Evolutionary conservation across 164 flowering plant species (phyloP).

Genomic region (Kalanchoe fedtschenkoi): DNA sequence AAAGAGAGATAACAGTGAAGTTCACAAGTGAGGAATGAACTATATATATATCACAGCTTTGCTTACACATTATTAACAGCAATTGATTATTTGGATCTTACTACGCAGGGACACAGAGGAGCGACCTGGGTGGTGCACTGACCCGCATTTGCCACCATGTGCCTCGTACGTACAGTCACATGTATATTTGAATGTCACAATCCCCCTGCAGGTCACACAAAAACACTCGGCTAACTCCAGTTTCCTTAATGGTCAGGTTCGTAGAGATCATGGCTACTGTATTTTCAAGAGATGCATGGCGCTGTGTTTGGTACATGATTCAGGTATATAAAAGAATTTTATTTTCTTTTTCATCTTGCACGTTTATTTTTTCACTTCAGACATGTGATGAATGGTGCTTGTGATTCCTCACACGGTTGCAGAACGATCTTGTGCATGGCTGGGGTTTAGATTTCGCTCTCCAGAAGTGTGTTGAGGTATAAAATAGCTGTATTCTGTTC

Average conservation of each 20-base stretch:
- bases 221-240: neutral
- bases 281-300: slow-evolving; percentile 44
- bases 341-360: neutral
- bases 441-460: slow-evolving; percentile 76
- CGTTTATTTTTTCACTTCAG: neutral
- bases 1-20: slow-evolving; percentile 33
- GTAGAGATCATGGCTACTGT: slow-evolving; percentile 52
- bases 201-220: neutral
- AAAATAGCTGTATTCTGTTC: too few species aligned
- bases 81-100: neutral
- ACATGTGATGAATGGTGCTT: neutral
- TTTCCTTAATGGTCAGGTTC: slow-evolving; percentile 19
- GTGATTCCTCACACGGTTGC: slow-evolving; percentile 10
- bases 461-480: slow-evolving; percentile 56
- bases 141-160: slow-evolving; percentile 43
- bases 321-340: slow-evolving; percentile 19
- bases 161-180: slow-evolving; percentile 29
- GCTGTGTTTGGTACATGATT: slow-evolving; percentile 48
- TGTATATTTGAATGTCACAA: neutral
- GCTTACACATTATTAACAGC: neutral
- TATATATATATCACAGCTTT: neutral
- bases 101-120: slow-evolving; percentile 28
- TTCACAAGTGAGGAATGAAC: slow-evolving; percentile 34
- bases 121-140: slow-evolving; percentile 35
- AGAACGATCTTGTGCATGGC: slow-evolving; percentile 78